Evolutionary conservation across 352 stramenopile species (phyloP), one percentile per base, ranked within the genome.

Genomic region (Phytophthora brassicae): DNA sequence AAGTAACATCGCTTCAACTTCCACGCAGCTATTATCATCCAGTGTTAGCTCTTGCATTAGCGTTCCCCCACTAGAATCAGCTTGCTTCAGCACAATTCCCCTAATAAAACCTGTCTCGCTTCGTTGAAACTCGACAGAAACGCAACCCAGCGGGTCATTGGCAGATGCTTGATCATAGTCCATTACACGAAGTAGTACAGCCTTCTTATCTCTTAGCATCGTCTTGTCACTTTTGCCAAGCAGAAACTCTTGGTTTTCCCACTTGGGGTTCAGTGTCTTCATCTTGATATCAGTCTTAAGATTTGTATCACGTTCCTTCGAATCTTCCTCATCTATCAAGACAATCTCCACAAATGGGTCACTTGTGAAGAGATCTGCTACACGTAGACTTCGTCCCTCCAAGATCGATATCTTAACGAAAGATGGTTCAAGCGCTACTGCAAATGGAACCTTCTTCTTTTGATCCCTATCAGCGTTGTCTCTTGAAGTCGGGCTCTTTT

Each of bases 241-340:
- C 13, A 77, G 60, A 45, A 91, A 91, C 48, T 83, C 74, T 41
- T 91, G 77, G 50, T 91, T 91, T 12, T 73, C 59, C 82, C 82
- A 91, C 46, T 79, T 87, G 0, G 82, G 82, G 28, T 84, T 89
- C 2, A 91, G 22, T 2, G 82, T 89, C 29, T 67, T 88, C 42
- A 77, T 56, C 54, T 88, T 84, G 17, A 85, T 76, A 42, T 91
- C 80, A 1, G 82, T 86, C 48, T 91, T 91, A 44, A 86, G 52
- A 42, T 72, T 72, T 3, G 82, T 87, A 49, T 73, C 60, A 31
- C 79, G 70, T 46, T 89, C 82, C 41, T 79, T 79, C 13, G 73
- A 68, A n/a, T 60, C 62, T 20, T 70, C 73, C 31, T 83, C 60
- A 26, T 68, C 59, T 23, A 89, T 38, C 17, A 91, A 48, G 0